These are phyloP conservation scores for Jaminaea rosea DNA, from an alignment of 1,284 basidiomycete species.

Conservation along the genomic window DNA sequence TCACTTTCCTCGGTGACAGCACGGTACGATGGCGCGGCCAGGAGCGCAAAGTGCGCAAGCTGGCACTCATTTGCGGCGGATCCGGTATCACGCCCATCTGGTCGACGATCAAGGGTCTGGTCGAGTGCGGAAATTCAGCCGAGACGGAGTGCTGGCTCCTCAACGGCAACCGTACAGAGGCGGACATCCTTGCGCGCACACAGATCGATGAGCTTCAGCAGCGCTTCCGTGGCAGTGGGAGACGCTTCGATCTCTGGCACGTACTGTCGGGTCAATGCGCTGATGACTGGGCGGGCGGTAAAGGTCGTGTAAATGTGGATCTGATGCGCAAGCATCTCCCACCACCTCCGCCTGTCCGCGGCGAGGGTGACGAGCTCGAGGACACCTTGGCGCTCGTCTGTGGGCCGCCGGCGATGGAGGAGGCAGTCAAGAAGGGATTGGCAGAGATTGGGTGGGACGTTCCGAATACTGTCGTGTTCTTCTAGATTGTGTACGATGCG, in stretches of 20 bases:
- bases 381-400: slow-evolving; percentile 53
- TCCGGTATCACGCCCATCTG: slow-evolving; percentile 58
- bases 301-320: slow-evolving; percentile 51
- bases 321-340: slow-evolving; percentile 50
- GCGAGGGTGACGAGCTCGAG: slow-evolving; percentile 15
- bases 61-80: slow-evolving; percentile 60
- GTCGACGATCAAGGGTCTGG: slow-evolving; percentile 48
- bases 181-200: slow-evolving; percentile 53
- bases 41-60: slow-evolving; percentile 48
- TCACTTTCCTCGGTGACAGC: slow-evolving; percentile 54
- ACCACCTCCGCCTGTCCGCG: slow-evolving; percentile 15
- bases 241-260: slow-evolving; percentile 53
- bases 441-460: slow-evolving; percentile 34
- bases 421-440: slow-evolving; percentile 20
- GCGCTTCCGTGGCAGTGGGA: slow-evolving; percentile 27
- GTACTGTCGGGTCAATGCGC: slow-evolving; percentile 46
- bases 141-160: slow-evolving; percentile 54
- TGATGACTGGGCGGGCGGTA: slow-evolving; percentile 50
- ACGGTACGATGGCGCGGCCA: slow-evolving; percentile 50
- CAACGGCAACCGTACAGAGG: slow-evolving; percentile 54
- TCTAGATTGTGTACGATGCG: slow-evolving; percentile 17
- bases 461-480: slow-evolving; percentile 31
- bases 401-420: slow-evolving; percentile 53
- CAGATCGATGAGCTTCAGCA: slow-evolving; percentile 52
- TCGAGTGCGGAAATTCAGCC: slow-evolving; percentile 50